Evolutionary conservation across 495 filamentous ascomycete species (phyloP), one percentile per base, ranked within the genome.

Genomic region (Immersiella caudata): DNA sequence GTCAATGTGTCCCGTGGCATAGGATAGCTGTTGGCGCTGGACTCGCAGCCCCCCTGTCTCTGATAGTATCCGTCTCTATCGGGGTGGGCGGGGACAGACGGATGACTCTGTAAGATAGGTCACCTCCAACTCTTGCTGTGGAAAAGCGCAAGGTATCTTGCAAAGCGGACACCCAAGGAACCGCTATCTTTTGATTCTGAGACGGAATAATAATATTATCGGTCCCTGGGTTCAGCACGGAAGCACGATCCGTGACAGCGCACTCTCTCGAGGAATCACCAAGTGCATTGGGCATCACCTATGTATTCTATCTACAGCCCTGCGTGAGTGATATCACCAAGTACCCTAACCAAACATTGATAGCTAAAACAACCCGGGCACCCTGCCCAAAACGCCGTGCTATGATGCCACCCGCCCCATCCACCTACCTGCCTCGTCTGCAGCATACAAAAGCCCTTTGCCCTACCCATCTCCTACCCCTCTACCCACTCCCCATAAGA

Each of bases 301-400:
- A 46, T 18, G 16, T 46, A 2, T 46, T 46, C 40, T 46, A 46
- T 46, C 40, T 46, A 46, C 40, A 46, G 11, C 14, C 2, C 40
- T 14, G 40, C 40, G 11, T 21, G 18, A 22, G 22, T 21, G 11
- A 26, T 24, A n/a, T 18, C 29, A 65, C 62, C 35, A 40, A 26
- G 22, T 59, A 33, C 33, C 40, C 40, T 50, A 24, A 59, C 18
- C 55, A 46, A 26, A 40, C 26, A 27, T n/a, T 21, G 26, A 18
- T 46, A n/a, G n/a, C n/a, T n/a, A 25, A 63, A 52, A 29, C n/a
- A 59, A 46, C 21, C n/a, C 55, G 22, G 29, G 8, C 29, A 33
- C 27, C 55, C 68, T 62, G 58, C 62, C 60, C 67, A 46, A 6
- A 72, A 74, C 72, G 72, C 72, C 72, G 60, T 74, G 72, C 72